phyloP scores from a whole-genome alignment of 2,329 filamentous ascomycete species.

The Gaeumannomyces tritici region DNA sequence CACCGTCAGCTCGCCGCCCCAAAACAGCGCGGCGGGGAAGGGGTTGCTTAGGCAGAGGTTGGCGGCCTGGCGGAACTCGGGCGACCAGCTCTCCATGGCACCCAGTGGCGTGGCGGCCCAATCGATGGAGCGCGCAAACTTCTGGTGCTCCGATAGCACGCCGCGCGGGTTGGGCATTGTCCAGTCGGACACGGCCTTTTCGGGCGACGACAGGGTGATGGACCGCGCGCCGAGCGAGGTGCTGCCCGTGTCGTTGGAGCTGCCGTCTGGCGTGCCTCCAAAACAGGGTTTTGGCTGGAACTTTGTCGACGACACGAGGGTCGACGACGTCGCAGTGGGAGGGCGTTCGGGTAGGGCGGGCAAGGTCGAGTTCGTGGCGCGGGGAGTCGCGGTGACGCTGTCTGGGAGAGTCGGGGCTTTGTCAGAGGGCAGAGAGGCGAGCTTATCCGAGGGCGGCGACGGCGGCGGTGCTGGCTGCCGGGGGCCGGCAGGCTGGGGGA shows the following conservation, averaged over 20 bases:
- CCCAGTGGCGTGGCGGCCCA: slow-evolving; percentile 34
- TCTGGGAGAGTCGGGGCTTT: too few relatives aligned
- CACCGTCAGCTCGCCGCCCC: slow-evolving; percentile 51
- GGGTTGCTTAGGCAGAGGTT: slow-evolving; percentile 27
- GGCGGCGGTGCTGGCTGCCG: too few relatives aligned
- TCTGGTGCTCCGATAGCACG: slow-evolving; percentile 17
- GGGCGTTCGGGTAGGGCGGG: too few relatives aligned
- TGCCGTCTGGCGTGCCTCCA: slow-evolving; percentile 8
- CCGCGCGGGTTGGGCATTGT: slow-evolving; percentile 19
- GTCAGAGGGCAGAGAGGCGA: too few relatives aligned
- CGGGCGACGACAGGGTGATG: slow-evolving; percentile 19
- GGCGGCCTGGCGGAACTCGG: slow-evolving; percentile 30
- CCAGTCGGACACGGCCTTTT: slow-evolving; percentile 25
- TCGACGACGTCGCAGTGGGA: too few relatives aligned
- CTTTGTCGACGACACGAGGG: slow-evolving; percentile 3
- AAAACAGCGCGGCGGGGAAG: slow-evolving; percentile 45
- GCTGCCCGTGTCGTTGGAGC: slow-evolving; percentile 17
- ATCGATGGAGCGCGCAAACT: slow-evolving; percentile 22
- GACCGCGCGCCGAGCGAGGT: slow-evolving; percentile 13
- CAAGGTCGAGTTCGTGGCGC: too few relatives aligned
- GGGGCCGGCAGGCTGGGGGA: too few relatives aligned
- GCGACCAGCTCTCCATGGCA: slow-evolving; percentile 30
- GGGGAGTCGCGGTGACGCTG: too few relatives aligned
- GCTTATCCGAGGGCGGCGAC: too few relatives aligned
- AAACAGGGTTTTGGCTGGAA: too few relatives aligned